Percentiles rank a stretch among this genome's conserved stretches.
These are phyloP conservation scores for Xylaria sp. DNA, from an alignment of 2,329 filamentous ascomycete species.

Conservation along the genomic window DNA sequence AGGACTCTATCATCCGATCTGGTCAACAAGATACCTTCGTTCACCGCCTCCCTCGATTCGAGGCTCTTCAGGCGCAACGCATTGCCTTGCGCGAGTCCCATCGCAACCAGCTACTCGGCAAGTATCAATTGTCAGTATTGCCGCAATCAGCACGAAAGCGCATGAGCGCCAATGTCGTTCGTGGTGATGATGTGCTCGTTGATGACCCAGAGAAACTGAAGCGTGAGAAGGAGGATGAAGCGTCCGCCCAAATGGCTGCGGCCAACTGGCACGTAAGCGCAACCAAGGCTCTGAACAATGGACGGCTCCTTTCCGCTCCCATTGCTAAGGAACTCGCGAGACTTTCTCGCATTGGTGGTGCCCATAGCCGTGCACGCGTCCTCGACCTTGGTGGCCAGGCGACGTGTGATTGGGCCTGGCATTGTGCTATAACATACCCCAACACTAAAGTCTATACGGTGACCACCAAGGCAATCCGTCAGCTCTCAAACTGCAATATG, in stretches of 20 bases:
- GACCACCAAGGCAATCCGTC: constrained; percentile 75
- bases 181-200: constrained; percentile 72
- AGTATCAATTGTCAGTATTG: constrained; percentile 79
- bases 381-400: constrained; percentile 88
- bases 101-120: constrained; percentile 83
- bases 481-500: constrained; percentile 77
- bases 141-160: constrained; percentile 76
- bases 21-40: constrained; percentile 81
- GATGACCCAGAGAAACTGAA: constrained; percentile 72
- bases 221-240: constrained; percentile 82
- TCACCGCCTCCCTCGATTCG: constrained; percentile 84
- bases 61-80: constrained; percentile 86
- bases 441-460: constrained; percentile 90
- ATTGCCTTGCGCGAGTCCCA: constrained; percentile 78
- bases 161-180: constrained; percentile 77
- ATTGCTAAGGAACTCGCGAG: constrained; percentile 70
- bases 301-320: constrained; percentile 71
- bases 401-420: constrained; percentile 95
- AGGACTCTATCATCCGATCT: constrained; percentile 74
- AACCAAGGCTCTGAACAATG: constrained; percentile 70
- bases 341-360: constrained; percentile 61
- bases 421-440: constrained; percentile 85
- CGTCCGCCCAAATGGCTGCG: constrained; percentile 74
- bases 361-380: constrained; percentile 70
- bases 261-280: constrained; percentile 71